These are phyloP conservation scores for Cystobasidium sp. DNA, from an alignment of 1,284 basidiomycete species.

Conservation along the genomic window DNA sequence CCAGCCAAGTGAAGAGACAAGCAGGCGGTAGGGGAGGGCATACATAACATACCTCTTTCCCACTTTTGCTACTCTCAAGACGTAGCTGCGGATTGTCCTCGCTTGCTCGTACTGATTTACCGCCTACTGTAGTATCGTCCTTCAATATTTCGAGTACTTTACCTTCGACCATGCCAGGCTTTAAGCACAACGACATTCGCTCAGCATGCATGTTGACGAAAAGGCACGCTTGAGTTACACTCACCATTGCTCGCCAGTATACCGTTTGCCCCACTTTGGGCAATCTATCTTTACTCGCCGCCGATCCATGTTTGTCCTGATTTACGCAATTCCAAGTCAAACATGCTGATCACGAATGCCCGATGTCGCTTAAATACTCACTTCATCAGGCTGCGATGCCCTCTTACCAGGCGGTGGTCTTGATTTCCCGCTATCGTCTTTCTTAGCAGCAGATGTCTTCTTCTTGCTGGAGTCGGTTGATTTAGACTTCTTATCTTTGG, in stretches of 20 bases:
- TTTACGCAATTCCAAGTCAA: not conserved
- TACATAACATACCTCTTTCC: conserved; percentile 3
- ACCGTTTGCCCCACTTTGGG: conserved; percentile 18
- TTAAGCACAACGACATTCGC: not conserved
- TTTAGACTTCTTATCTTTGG: not conserved
- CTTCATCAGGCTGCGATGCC: conserved; percentile 22
- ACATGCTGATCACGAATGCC: no score
- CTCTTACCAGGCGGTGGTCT: conserved; percentile 14
- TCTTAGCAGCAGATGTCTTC: not conserved
- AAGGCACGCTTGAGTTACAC: not conserved
- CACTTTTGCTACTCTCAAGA: conserved; percentile 17
- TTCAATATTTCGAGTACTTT: conserved; percentile 20
- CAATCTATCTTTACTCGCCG: conserved; percentile 5
- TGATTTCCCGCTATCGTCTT: not conserved
- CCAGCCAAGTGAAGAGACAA: no score
- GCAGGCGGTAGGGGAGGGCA: no score
- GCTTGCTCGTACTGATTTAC: conserved; percentile 15
- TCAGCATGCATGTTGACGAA: not conserved
- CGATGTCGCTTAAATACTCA: no score
- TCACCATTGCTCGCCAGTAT: conserved; percentile 12
- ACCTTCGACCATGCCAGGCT: conserved; percentile 32
- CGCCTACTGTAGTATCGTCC: conserved; percentile 5
- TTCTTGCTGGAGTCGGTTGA: not conserved
- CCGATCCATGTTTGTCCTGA: conserved; percentile 1
- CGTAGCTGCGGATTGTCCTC: conserved; percentile 17